A percentile compares a stretch with the other conserved stretches of the same genome.
Evolutionary conservation across 2,329 filamentous ascomycete species (phyloP).

Genomic region (Alternaria metachromatica): DNA sequence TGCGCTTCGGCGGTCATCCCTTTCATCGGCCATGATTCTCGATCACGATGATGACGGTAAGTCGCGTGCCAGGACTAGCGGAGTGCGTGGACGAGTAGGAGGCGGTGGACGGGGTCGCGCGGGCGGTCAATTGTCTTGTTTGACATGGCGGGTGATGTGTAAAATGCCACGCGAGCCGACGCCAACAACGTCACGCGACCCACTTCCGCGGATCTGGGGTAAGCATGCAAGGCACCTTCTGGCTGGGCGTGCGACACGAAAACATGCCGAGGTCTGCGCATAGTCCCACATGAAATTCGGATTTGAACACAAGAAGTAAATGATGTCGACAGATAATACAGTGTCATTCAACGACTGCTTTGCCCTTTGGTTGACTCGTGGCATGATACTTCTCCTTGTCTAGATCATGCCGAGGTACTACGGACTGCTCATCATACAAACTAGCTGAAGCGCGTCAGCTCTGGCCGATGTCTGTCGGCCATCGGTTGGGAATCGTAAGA

Average conservation of each 20-base stretch:
- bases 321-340: not conserved
- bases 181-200: conserved; percentile 17
- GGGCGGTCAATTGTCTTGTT: conserved; percentile 9
- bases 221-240: conserved; percentile 15
- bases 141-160: conserved; percentile 15
- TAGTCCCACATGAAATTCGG: not conserved
- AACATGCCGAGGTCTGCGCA: not conserved
- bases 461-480: not conserved
- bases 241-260: not conserved
- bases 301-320: not conserved
- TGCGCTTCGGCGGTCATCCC: conserved; percentile 4
- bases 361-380: not conserved
- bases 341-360: not conserved
- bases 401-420: not conserved
- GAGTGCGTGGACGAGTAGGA: conserved; percentile 13
- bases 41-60: conserved; percentile 9
- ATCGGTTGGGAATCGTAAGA: not conserved
- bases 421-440: not conserved
- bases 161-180: conserved; percentile 14
- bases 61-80: conserved; percentile 14
- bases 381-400: not conserved
- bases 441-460: not conserved
- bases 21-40: not conserved
- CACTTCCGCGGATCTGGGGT: conserved; percentile 10
- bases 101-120: conserved; percentile 6